Conservation (phyloP, 257 asterid species). For the Forsythia viridissima region DNA sequence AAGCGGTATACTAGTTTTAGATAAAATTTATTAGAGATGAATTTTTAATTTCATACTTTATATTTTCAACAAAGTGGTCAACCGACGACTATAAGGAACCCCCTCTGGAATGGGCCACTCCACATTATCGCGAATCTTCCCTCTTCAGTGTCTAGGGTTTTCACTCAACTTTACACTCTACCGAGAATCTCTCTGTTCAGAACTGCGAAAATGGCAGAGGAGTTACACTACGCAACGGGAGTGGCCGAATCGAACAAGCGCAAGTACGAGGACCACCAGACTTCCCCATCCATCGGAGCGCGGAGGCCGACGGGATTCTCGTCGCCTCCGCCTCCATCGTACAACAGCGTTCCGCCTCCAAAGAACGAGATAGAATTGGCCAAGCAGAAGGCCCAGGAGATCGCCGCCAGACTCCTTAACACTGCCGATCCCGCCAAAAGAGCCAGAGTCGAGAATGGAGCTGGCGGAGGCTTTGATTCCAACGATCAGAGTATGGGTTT, state of each 20-base stretch:
- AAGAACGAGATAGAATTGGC: conserved; percentile 81
- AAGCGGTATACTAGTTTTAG: too few species aligned
- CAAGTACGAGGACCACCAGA: conserved; percentile 65
- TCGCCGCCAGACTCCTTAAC: conserved; percentile 77
- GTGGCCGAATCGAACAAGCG: conserved; percentile 58
- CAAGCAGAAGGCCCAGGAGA: conserved; percentile 90
- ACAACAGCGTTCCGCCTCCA: conserved; percentile 77
- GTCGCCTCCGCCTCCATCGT: conserved; percentile 59
- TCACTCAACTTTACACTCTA: neutral
- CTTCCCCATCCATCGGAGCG: conserved; percentile 53
- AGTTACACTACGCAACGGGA: conserved; percentile 46
- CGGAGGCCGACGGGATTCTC: conserved; percentile 84
- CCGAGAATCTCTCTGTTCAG: neutral
- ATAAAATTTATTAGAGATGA: too few species aligned
- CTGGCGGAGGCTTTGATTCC: conserved; percentile 50
- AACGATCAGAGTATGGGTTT: conserved; percentile 42
- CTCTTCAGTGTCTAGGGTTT: neutral
- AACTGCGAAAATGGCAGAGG: conserved; percentile 58
- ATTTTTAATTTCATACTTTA: too few species aligned
- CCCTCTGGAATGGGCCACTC: too few species aligned
- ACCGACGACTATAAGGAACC: neutral
- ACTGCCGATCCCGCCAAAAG: conserved; percentile 65
- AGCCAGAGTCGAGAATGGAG: conserved; percentile 70
- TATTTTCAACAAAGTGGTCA: too few species aligned
- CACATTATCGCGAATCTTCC: neutral